Evolutionary conservation across 2,329 filamentous ascomycete genomes (phyloP), one percentile per base, ranked within the genome.

Genomic region (Claviceps spartinae): DNA sequence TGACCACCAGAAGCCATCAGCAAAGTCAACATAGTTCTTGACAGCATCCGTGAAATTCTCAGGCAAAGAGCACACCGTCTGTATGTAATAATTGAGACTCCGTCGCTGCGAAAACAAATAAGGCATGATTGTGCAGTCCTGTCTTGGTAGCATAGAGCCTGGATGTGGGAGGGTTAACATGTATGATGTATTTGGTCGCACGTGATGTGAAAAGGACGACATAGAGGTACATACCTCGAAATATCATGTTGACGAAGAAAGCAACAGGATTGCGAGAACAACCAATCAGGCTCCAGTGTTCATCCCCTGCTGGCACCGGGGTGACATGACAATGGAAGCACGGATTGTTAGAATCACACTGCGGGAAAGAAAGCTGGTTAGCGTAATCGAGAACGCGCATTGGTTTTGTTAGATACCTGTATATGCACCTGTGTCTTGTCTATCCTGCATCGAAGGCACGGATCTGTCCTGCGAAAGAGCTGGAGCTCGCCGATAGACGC

Each of bases 1-100:
- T 16, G 72, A 75, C 73, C 75, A 77, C 77, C 77, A 81, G 58
- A 81, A 80, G 1, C 69, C 69, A 56, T 81, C 77, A 36, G 74
- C 68, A 52, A 76, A 79, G 57, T 81, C 77, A 3, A 77, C 60
- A 50, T 72, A 69, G 3, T 63, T 59, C 51, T 69, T 69, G 16
- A 75, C 72, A 53, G 71, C 62, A n/a, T 69, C 65, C 1, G 66
- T 59, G 26, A 69, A 64, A 13, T 67, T 64, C n/a, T 65, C 61
- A n/a, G 66, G 62, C 20, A 73, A 62, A 14, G 67, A 64, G 51
- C 75, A 78, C 1, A 66, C 65, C 14, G 68, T 66, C 47, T 77
- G 69, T 8, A 80, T 64, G 52, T 72, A 72, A 22, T 78, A 73
- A 58, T 79, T 79, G 57, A 79, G 69, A 52, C 69, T 72, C 20